Evolutionary conservation across 1,284 basidiomycete species (phyloP).

Genomic region (Apiotrichum veenhuisii): DNA sequence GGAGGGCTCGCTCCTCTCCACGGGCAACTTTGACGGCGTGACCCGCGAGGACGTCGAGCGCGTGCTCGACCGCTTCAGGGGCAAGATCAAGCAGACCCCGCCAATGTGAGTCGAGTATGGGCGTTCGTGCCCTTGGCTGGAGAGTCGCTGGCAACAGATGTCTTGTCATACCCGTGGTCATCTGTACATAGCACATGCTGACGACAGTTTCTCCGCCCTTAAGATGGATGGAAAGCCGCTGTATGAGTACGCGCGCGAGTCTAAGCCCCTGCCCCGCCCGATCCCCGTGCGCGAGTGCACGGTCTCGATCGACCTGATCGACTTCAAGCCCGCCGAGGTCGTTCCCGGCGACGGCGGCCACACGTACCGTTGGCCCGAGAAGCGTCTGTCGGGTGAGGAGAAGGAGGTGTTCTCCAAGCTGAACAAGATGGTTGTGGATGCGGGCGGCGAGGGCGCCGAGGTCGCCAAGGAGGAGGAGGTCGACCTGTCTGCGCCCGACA

Average conservation of each 20-base stretch:
- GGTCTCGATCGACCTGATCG: conserved; percentile 64
- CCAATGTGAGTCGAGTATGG: conserved; percentile 77
- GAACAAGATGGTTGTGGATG: conserved; percentile 48
- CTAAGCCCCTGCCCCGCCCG: conserved; percentile 83
- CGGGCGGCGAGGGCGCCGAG: conserved; percentile 22
- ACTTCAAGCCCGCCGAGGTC: conserved; percentile 47
- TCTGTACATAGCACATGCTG: background rate
- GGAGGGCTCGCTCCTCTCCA: conserved; percentile 70
- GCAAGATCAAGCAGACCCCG: conserved; percentile 82
- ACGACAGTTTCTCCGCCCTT: conserved; percentile 82
- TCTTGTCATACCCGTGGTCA: too few relatives aligned
- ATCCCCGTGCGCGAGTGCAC: conserved; percentile 83
- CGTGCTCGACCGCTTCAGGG: conserved; percentile 72
- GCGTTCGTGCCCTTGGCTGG: background rate
- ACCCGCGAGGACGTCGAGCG: conserved; percentile 70
- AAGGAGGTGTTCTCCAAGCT: conserved; percentile 66
- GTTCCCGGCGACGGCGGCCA: conserved; percentile 44
- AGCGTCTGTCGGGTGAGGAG: conserved; percentile 65
- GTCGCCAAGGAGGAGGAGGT: conserved; percentile 32
- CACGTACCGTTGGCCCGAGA: conserved; percentile 69
- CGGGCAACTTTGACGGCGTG: conserved; percentile 77
- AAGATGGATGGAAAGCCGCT: conserved; percentile 97
- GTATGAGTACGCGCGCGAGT: conserved; percentile 92
- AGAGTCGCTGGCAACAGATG: too few relatives aligned
- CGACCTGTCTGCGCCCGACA: conserved; percentile 30